Evolutionary conservation across 345 rosid genomes (phyloP).

Genomic region (Eutrema heterophyllum): DNA sequence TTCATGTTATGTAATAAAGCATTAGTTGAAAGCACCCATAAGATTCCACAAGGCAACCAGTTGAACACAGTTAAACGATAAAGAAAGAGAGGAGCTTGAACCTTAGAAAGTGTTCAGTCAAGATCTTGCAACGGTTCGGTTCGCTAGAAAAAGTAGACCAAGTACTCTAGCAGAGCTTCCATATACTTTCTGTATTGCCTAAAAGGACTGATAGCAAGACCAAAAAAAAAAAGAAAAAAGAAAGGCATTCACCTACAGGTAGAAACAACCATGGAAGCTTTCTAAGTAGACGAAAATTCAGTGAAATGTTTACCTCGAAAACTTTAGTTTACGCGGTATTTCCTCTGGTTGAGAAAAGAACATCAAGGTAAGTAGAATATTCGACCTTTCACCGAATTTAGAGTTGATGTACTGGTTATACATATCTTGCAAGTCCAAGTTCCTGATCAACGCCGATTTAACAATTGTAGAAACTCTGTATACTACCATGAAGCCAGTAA

Average conservation of each 20-base stretch:
- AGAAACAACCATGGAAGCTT: background rate
- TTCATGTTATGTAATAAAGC: background rate
- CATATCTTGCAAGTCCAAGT: constrained; percentile 87
- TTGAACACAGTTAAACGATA: too few species aligned
- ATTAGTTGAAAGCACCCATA: background rate
- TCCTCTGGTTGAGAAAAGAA: constrained; percentile 56
- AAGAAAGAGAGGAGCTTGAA: constrained; percentile 15
- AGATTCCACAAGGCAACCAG: too few species aligned
- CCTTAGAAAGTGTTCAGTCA: constrained; percentile 78
- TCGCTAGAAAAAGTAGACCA: constrained; percentile 71
- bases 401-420: constrained; percentile 76
- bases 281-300: background rate
- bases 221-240: background rate
- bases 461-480: background rate
- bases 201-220: constrained; percentile 22
- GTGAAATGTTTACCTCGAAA: constrained; percentile 44
- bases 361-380: constrained; percentile 77
- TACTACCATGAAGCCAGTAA: background rate
- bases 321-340: constrained; percentile 54
- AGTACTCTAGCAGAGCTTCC: constrained; percentile 73
- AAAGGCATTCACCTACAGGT: constrained; percentile 21
- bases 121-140: constrained; percentile 96
- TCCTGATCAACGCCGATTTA: constrained; percentile 54
- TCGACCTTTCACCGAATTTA: constrained; percentile 86
- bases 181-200: constrained; percentile 81